These are phyloP conservation scores for Macrolepiota albuminosa DNA, from an alignment of 768 basidiomycete species.

Conservation along the genomic window DNA sequence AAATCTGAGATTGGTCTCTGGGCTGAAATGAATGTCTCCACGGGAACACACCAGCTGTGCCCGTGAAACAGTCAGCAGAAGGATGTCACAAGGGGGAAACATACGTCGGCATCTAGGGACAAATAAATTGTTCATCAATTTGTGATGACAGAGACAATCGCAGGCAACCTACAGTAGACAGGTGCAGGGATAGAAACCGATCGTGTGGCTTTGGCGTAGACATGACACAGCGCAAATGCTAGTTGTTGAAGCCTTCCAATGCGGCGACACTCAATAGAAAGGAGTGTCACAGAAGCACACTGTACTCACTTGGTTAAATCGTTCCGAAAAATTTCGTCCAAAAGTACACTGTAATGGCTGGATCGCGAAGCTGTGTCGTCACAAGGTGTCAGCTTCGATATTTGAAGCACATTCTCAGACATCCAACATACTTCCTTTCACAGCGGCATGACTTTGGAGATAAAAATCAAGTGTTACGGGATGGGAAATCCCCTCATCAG, in stretches of 20 bases:
- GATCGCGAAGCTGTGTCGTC: constrained; percentile 42
- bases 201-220: constrained; percentile 66
- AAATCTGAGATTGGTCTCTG: constrained; percentile 14
- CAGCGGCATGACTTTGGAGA: constrained; percentile 48
- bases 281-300: not conserved
- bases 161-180: constrained; percentile 50
- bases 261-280: constrained; percentile 2
- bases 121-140: constrained; percentile 3
- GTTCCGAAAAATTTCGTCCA: constrained; percentile 28
- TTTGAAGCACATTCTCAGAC: not conserved
- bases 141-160: not conserved
- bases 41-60: constrained; percentile 47
- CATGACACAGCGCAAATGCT: constrained; percentile 52
- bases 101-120: constrained; percentile 49
- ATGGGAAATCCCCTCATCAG: constrained; percentile 44
- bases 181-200: constrained; percentile 70
- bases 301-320: constrained; percentile 21
- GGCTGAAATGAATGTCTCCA: constrained; percentile 42
- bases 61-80: constrained; percentile 3
- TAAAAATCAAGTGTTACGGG: constrained; percentile 59
- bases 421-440: constrained; percentile 40
- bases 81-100: constrained; percentile 15
- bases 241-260: constrained; percentile 35
- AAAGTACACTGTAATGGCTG: constrained; percentile 49
- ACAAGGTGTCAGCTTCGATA: not conserved